Base-by-base conservation (phyloP, 208 protist genomes). In the Perkinsela sp. region DNA sequence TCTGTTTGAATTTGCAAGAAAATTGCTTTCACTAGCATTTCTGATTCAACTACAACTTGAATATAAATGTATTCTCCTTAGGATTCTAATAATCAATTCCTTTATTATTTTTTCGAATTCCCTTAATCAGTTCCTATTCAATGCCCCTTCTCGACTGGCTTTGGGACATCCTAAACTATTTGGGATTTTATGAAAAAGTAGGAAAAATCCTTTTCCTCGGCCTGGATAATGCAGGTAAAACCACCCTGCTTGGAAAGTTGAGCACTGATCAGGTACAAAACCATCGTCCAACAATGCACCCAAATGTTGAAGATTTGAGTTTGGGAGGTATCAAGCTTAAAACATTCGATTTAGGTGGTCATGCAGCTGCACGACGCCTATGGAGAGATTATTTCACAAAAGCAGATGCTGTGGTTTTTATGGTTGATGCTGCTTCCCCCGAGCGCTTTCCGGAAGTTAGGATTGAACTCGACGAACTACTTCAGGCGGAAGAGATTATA, bases 151-250 rank as follows among this genome's bases (percentile, higher is more conserved):
- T 95, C 68, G 84, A 81, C 71, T 96, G 90, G 91, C 81, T 95
- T 67, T 92, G 83, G 82, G 83, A 85, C 31, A 81, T 88, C 75
- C 76, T 96, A 68, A 83, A 79, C 57, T 95, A 84, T 75, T 77
- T 96, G 32, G 89, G 91, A 66, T 73, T 90, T 40, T 81, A 76
- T 31, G 89, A 86, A 75, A 91, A 92, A 67, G 86, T 75, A 0
- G 89, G 89, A 0, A 91, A 90, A 72, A 95, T 99, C 65, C 80
- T 99, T 1, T 99, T 99, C 78, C 86, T 99, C 16, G 97, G 97
- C 16, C 83, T 99, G 28, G 97, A 99, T 79, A 98, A 99, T 80
- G 97, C 97, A 2, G 97, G 97, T 32, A 99, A 99, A 77, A 99
- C 96, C 1, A 99, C 97, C 1, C 81, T 99, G 0, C 79, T 99